Base-by-base conservation (phyloP, 192 early-diverging fungal species). In the Linnemannia exigua region DNA sequence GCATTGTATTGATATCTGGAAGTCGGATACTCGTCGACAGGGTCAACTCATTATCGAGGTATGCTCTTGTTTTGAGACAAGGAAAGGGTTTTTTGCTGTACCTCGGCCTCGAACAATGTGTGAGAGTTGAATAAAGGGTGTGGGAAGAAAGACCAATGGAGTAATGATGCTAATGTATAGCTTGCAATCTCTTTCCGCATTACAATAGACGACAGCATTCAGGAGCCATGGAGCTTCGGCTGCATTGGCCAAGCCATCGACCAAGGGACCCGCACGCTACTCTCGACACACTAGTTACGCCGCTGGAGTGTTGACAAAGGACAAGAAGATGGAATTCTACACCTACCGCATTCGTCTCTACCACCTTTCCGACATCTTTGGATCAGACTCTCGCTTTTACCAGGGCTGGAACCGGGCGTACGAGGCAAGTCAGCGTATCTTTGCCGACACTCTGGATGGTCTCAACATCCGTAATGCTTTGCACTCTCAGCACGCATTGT, bases 241-340 rank as follows among this genome's bases (percentile, higher is more conserved):
- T 25, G 67, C 31, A 22, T 54, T 70, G 76, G 70, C 67, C 25
- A 38, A 44, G 44, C 54, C 58, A 37, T 76, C 75, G 28, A 54
- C 76, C 67, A 50, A 36, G 11, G 76, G 76, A 6, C 76, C 76
- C 15, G 76, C 76, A 16, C 76, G 76, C 25, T 77, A 70, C 76
- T 77, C 76, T 70, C 66, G 67, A 28, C 76, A 77, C 76, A 77
- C 76, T 17, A 77, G 76, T 67, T 77, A 68, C 16, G 76, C 76
- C 9, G 76, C 76, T 19, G 76, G 76, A 37, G 67, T 77, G 22
- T 70, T 77, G 76, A 77, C 67, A 16, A 31, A 68, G 17, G 76
- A 77, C 46, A 11, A 54, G 46, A 67, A 67, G n/a, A 33, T 70
- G 19, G 66, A 50, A 47, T 77, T 77, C n/a, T 77, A 70, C n/a